phyloP scores from a whole-genome alignment of 192 early-diverging fungal species.

The Oehlia diaphana region DNA sequence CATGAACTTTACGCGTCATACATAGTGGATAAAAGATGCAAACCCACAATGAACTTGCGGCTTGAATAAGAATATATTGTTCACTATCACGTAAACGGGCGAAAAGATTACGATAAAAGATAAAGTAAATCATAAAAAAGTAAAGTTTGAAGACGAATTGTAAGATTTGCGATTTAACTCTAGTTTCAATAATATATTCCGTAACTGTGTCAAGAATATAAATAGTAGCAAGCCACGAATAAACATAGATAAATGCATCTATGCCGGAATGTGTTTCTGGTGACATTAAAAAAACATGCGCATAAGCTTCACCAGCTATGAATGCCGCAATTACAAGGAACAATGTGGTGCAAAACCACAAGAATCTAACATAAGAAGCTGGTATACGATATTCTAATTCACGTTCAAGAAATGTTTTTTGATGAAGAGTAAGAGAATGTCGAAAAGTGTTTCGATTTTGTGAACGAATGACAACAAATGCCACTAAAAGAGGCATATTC shows the following conservation, averaged over 20 bases:
- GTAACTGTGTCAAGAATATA: conserved; percentile 66
- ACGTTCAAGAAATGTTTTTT: conserved; percentile 57
- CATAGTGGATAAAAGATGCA: conserved; percentile 73
- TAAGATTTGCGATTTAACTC: conserved; percentile 67
- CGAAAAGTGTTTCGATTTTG: conserved; percentile 50
- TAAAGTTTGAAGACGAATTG: conserved; percentile 72
- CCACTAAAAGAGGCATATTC: conserved; percentile 66
- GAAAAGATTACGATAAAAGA: conserved; percentile 79
- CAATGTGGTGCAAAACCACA: conserved; percentile 75
- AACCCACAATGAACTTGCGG: conserved; percentile 72
- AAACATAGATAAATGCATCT: conserved; percentile 71
- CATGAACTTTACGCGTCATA: conserved; percentile 63
- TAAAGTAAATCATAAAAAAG: conserved; percentile 80
- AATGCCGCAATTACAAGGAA: conserved; percentile 68
- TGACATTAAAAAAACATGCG: conserved; percentile 59
- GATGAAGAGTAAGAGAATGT: conserved; percentile 48
- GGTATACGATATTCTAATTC: conserved; percentile 55
- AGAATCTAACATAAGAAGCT: conserved; percentile 68
- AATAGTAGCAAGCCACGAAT: conserved; percentile 70
- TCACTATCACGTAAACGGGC: conserved; percentile 67
- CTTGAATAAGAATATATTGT: conserved; percentile 65
- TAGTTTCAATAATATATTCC: conserved; percentile 63
- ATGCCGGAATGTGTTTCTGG: conserved; percentile 53
- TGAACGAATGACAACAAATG: conserved; percentile 56
- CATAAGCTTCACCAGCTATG: conserved; percentile 68